Base-by-base conservation (phyloP, 176 grass and related monocot genomes). In the Luzula sylvatica region DNA sequence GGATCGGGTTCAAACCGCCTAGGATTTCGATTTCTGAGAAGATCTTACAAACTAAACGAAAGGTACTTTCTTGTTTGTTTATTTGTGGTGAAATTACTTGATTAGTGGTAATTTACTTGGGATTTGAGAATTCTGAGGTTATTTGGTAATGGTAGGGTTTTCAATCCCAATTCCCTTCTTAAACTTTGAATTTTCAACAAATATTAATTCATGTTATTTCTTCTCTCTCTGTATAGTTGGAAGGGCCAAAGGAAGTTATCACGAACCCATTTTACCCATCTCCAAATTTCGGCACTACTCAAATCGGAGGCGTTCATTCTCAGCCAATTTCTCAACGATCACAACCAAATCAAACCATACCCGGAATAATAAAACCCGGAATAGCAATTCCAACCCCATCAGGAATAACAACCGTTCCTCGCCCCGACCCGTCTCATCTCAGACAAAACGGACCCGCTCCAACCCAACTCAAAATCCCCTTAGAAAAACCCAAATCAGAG, bases 21-120 rank as follows among this genome's bases (percentile, higher is more conserved):
- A 90, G 68, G 68, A 66, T 76, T 23, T 86, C 85, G 27, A 96
- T 96, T 61, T 80, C 85, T 19, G 92, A 90, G 32, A 86, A 76
- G 78, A 73, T 99, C 21, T 13, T 72, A 56, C 86, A 90, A 43
- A 99, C 93, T 45, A 99, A 99, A 69, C 76, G 69, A 77, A 92
- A 92, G 93, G 93, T 99, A 5, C 32, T 39, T 58, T 32, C 21
- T 6, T 57, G 44, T 74, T 46, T 4, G 35, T 35, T 71, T 7
- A 11, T 43, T 11, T 22, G 46, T 58, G 53, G 8, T 23, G 38
- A 48, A 27, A 27, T 38, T 43, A 9, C 22, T 43, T 22, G 7
- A 47, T 12, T 50, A 28, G n/a, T 38, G 23, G 20, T 55, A 16
- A 26, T 26, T 68, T 26, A 42, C 15, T 9, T 38, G 20, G 13